Evolutionary conservation across 2,329 filamentous ascomycete genomes (phyloP).

Genomic region (Xylaria sp.): DNA sequence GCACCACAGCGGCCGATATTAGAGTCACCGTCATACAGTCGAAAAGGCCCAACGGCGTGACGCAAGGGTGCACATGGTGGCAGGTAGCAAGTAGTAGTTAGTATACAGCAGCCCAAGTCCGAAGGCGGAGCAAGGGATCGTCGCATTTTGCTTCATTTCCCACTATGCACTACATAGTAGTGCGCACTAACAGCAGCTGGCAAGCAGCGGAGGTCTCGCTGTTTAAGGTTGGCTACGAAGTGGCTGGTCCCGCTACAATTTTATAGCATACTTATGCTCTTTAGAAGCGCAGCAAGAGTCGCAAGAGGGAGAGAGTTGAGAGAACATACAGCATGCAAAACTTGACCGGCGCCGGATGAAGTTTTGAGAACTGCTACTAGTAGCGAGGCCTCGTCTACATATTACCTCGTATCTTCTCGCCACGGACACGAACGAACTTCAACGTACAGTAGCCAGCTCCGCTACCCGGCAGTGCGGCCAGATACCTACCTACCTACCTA

Average conservation of each 20-base stretch:
- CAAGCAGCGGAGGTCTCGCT: background rate
- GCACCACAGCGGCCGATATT: conserved; percentile 33
- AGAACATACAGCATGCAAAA: background rate
- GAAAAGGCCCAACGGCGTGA: conserved; percentile 25
- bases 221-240: background rate
- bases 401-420: background rate
- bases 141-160: conserved; percentile 14
- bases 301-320: background rate
- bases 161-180: background rate
- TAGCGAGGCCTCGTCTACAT: background rate
- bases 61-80: conserved; percentile 21
- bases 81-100: background rate
- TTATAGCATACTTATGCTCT: background rate
- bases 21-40: conserved; percentile 31
- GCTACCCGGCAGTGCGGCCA: background rate
- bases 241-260: conserved; percentile 4
- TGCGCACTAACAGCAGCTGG: background rate
- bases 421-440: background rate
- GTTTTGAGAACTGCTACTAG: background rate
- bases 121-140: conserved; percentile 34
- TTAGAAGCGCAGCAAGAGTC: background rate
- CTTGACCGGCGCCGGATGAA: background rate
- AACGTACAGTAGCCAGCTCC: background rate
- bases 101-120: conserved; percentile 22
- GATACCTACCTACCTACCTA: background rate